Conservation (phyloP, 192 early-diverging fungal species). For the Entomortierella lignicola region DNA sequence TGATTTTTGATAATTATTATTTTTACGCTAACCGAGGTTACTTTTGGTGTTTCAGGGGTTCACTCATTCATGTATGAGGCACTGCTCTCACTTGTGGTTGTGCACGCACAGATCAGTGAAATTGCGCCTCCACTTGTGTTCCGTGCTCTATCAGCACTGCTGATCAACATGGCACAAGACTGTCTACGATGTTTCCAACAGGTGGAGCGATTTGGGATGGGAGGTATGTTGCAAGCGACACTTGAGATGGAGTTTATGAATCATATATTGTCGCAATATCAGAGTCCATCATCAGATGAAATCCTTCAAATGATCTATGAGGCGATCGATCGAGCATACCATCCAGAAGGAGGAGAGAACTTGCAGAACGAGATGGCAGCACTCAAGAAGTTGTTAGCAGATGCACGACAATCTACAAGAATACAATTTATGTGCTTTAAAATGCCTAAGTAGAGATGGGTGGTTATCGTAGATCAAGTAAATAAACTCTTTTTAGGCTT, state of each 20-base stretch:
- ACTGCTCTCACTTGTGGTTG: slow-evolving; percentile 85
- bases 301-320: slow-evolving; percentile 82
- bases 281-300: slow-evolving; percentile 71
- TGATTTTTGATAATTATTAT: too few species aligned
- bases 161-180: slow-evolving; percentile 81
- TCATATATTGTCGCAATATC: slow-evolving; percentile 83
- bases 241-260: slow-evolving; percentile 93
- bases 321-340: slow-evolving; percentile 74
- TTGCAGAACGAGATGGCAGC: slow-evolving; percentile 64
- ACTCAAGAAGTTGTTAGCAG: slow-evolving; percentile 63
- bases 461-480: too few species aligned
- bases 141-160: slow-evolving; percentile 78
- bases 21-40: too few species aligned
- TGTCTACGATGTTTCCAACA: slow-evolving; percentile 81
- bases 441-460: slow-evolving; percentile 32
- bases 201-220: slow-evolving; percentile 88
- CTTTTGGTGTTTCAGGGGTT: slow-evolving; percentile 84
- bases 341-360: slow-evolving; percentile 62
- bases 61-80: slow-evolving; percentile 91
- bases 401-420: slow-evolving; percentile 62
- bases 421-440: slow-evolving; percentile 72
- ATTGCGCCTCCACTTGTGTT: slow-evolving; percentile 83
- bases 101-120: slow-evolving; percentile 91
- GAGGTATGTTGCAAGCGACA: slow-evolving; percentile 95
- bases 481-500: too few species aligned